Evolutionary conservation across 148 eudicot genomes (phyloP), one percentile per base, ranked within the genome.

Genomic region (Pharnaceum exiguum): DNA sequence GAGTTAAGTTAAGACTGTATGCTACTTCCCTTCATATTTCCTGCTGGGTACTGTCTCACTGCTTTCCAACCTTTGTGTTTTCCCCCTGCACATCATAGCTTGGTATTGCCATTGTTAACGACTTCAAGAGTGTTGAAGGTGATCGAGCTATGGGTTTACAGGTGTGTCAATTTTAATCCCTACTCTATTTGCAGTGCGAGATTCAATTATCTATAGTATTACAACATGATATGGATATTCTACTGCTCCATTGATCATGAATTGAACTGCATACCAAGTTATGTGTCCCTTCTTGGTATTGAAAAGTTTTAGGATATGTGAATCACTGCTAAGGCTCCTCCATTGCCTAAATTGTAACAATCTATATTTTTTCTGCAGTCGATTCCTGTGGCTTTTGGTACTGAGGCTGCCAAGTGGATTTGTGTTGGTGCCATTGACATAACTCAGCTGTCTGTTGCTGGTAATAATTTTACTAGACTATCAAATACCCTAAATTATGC

Each of bases 71-170:
- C 10, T 55, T 3, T 11, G 21, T 10, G 27, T 36, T 63, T 58
- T 75, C 38, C 27, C 26, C 12, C 57, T 49, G 26, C 50, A 21
- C 48, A 8, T 68, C 59, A 26, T 65, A 91, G 98, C 84, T 88
- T 40, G 98, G 98, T 21, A 88, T 91, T 59, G 98, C 96, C 45
- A 88, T 91, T 59, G 96, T 91, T 51, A 91, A 91, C 65, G 96
- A 91, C 71, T 91, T 91, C 57, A 91, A 91, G 70, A 91, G 98
- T 61, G 70, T 91, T 45, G 98, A 88, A 87, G 98, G 98, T 61
- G 98, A 91, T 70, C 71, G 94, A 59, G 85, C 84, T 26, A 70
- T 91, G 69, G 98, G 96, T 69, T 73, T 88, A 59, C 98, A 91
- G 96, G 98, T 91, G 49, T 53, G 65, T 64, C 65, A 21, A 45